These are phyloP conservation scores for Pseudozyma flocculosa DNA, from an alignment of 1,284 basidiomycete genomes.

Conservation along the genomic window DNA sequence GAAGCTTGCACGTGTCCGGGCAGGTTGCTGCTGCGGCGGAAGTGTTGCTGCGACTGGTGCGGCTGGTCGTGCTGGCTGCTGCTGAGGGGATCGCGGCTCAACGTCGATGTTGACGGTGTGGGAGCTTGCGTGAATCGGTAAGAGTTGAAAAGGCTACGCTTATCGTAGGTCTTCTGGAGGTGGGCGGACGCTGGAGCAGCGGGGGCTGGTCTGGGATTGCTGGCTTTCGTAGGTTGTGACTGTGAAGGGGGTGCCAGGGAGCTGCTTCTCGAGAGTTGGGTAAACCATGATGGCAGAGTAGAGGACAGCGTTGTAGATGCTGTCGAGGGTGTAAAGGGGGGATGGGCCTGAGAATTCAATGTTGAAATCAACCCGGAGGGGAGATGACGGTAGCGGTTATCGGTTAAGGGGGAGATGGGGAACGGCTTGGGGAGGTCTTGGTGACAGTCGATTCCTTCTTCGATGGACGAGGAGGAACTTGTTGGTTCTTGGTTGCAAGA, in stretches of 20 bases:
- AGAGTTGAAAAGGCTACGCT: background rate
- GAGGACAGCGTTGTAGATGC: slow-evolving; percentile 33
- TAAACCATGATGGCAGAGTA: slow-evolving; percentile 32
- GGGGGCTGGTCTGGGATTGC: background rate
- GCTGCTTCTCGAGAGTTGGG: slow-evolving; percentile 21
- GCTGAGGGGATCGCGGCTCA: no score
- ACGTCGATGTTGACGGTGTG: background rate
- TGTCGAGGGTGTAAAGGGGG: slow-evolving; percentile 20
- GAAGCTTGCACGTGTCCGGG: no score
- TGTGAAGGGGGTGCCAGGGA: slow-evolving; percentile 9
- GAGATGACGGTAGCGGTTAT: slow-evolving; percentile 23
- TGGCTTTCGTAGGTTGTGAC: background rate
- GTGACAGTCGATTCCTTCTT: slow-evolving; percentile 33
- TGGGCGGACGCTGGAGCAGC: background rate
- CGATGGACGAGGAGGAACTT: slow-evolving; percentile 31
- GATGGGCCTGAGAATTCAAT: slow-evolving; percentile 36
- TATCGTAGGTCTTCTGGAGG: background rate
- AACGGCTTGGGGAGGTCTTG: slow-evolving; percentile 27
- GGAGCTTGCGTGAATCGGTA: background rate
- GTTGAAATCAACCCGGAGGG: slow-evolving; percentile 41
- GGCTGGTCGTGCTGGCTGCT: no score
- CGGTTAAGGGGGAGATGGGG: slow-evolving; percentile 10
- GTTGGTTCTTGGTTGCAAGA: slow-evolving; percentile 24
- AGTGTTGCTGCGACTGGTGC: no score
- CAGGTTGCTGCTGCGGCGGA: no score